These are phyloP conservation scores for Skeletonema grethae DNA, from an alignment of 108 stramenopile species.

Conservation along the genomic window DNA sequence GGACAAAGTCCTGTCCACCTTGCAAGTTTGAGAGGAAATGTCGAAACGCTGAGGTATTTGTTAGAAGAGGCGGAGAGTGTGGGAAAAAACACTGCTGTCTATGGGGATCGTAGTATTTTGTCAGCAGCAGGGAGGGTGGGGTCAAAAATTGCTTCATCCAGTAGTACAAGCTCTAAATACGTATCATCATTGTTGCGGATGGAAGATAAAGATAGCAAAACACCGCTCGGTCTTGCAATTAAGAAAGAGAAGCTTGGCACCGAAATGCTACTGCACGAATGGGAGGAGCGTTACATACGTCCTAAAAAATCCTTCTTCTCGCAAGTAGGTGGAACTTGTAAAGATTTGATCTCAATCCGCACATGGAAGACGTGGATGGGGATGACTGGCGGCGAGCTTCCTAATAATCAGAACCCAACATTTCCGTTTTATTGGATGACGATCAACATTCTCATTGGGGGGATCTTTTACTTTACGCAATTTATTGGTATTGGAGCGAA, in stretches of 20 bases:
- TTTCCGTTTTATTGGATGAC: slow-evolving; percentile 82
- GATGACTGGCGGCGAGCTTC: slow-evolving; percentile 49
- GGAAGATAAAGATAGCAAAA: slow-evolving; percentile 76
- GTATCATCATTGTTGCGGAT: slow-evolving; percentile 45
- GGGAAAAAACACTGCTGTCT: neutral
- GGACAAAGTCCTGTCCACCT: slow-evolving; percentile 96
- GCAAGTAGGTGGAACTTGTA: slow-evolving; percentile 26
- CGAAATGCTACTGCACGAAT: slow-evolving; percentile 61
- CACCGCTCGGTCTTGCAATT: slow-evolving; percentile 75
- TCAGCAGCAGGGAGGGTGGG: slow-evolving; percentile 31
- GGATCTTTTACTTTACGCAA: slow-evolving; percentile 50
- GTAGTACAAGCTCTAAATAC: slow-evolving; percentile 16
- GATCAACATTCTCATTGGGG: slow-evolving; percentile 44
- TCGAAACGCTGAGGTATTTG: slow-evolving; percentile 74
- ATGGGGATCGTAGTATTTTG: slow-evolving; percentile 22
- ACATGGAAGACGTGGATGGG: slow-evolving; percentile 82
- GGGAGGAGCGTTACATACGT: slow-evolving; percentile 50
- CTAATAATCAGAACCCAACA: slow-evolving; percentile 63
- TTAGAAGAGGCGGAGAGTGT: slow-evolving; percentile 56
- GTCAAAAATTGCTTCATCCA: slow-evolving; percentile 22
- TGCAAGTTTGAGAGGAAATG: slow-evolving; percentile 89
- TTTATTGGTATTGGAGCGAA: slow-evolving; percentile 47
- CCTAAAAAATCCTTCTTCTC: slow-evolving; percentile 30
- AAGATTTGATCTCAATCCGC: slow-evolving; percentile 50
- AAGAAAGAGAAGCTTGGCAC: slow-evolving; percentile 79